Evolutionary conservation across 2,329 filamentous ascomycete genomes (phyloP).

Genomic region (Sporothrix globosa): DNA sequence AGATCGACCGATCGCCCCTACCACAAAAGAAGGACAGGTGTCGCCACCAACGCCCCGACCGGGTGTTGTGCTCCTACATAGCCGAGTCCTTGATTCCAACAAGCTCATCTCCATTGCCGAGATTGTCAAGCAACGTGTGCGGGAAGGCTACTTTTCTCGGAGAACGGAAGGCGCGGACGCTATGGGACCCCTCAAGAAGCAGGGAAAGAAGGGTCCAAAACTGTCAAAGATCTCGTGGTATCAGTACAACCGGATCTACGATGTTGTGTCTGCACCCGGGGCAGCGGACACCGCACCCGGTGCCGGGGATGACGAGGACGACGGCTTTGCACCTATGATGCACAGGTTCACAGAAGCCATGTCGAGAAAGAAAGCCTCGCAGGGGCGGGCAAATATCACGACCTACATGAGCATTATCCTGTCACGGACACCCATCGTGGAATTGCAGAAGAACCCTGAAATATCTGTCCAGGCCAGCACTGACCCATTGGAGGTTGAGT

Average conservation of each 20-base stretch:
- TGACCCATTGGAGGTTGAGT: constrained; percentile 39
- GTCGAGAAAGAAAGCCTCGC: background rate
- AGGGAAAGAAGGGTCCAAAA: background rate
- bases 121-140: constrained; percentile 63
- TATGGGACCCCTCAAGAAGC: background rate
- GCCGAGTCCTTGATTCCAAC: constrained; percentile 55
- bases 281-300: constrained; percentile 36
- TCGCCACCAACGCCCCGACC: constrained; percentile 27
- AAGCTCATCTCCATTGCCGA: constrained; percentile 72
- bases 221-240: constrained; percentile 46
- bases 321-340: constrained; percentile 60
- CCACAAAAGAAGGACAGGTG: background rate
- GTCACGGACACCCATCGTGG: constrained; percentile 56
- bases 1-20: constrained; percentile 34
- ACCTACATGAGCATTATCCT: constrained; percentile 65
- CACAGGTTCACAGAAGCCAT: constrained; percentile 60
- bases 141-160: constrained; percentile 41
- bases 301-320: constrained; percentile 40
- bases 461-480: constrained; percentile 54
- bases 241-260: constrained; percentile 62
- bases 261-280: constrained; percentile 46
- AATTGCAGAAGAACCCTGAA: constrained; percentile 55
- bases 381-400: constrained; percentile 40
- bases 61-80: constrained; percentile 54
- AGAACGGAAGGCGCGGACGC: background rate